phyloP scores from a whole-genome alignment of 192 early-diverging fungal species.

The Helicostylum pulchrum region DNA sequence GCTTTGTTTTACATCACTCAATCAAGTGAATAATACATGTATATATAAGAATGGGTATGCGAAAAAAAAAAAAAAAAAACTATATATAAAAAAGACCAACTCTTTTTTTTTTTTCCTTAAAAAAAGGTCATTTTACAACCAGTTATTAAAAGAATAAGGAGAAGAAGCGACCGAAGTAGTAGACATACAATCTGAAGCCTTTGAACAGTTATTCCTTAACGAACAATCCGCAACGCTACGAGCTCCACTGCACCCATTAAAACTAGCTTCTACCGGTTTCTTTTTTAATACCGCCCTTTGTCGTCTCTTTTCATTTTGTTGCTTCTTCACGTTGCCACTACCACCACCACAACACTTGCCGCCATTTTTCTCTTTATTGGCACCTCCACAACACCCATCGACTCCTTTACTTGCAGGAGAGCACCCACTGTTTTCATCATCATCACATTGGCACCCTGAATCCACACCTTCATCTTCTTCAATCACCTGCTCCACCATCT shows the following conservation, averaged over 20 bases:
- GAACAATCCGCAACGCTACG: slow-evolving; percentile 4
- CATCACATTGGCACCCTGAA: neutral
- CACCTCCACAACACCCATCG: slow-evolving; percentile 4
- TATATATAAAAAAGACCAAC: too few relatives aligned
- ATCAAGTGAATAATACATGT: too few relatives aligned
- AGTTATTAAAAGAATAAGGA: too few relatives aligned
- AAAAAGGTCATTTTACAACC: too few relatives aligned
- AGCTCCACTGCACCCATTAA: neutral
- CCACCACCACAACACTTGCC: slow-evolving; percentile 10
- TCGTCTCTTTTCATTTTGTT: neutral
- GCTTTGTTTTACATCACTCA: too few relatives aligned
- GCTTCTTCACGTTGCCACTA: neutral
- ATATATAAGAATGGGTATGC: too few relatives aligned
- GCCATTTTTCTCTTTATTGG: slow-evolving; percentile 14
- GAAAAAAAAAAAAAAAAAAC: too few relatives aligned
- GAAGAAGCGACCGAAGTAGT: neutral
- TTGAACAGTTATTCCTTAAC: slow-evolving; percentile 4
- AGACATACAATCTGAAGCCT: slow-evolving; percentile 5
- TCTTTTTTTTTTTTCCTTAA: too few relatives aligned
- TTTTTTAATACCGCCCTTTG: neutral
- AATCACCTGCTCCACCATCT: neutral
- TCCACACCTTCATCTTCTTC: neutral
- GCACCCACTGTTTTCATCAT: neutral
- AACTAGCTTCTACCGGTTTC: neutral
- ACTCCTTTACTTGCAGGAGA: slow-evolving; percentile 1